Base-by-base conservation (phyloP, 1,284 basidiomycete species). In the Tilletia horrida region DNA sequence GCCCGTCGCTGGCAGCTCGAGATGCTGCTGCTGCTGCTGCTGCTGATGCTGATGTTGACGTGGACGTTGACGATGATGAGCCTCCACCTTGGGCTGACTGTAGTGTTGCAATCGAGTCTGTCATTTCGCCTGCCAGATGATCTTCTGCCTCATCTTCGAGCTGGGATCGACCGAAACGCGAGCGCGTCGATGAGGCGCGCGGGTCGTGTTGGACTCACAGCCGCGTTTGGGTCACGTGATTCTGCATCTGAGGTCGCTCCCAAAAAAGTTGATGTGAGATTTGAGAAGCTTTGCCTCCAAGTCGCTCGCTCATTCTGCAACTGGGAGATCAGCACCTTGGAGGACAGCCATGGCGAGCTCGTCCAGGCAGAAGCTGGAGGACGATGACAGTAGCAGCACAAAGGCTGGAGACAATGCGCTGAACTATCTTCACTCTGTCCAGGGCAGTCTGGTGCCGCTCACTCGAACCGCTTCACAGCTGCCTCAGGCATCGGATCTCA, bases 401-500 rank as follows among this genome's bases (percentile, higher is more conserved):
- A 40, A 29, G 2, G 29, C 9, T 16, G 29, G 25, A 8, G 16
- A 16, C 70, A 7, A 67, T 66, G 59, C 63, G 62, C 63, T 66
- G 0, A 68, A 63, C 2, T 79, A 75, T 25, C 67, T 79, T 11
- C 42, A 67, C n/a, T 57, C 66, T 8, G 69, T 79, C 9, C 77
- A 78, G 62, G 68, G 71, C 2, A 67, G 69, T 0, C 66, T 79
- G 0, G 71, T 73, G n/a, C 73, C 77, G 8, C 70, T 75, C 43
- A 79, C 76, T 13, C 68, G 70, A 43, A 65, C 71, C 62, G 79
- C 77, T 2, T 73, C 78, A 21, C 76, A 83, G 8, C 83, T 85
- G 0, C 77, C 81, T 1, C 25, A 62, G 18, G 81, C 84, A 66
- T 83, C 82, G 11, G 92, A 94, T 82, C 84, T 95, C 68, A 83